Percentiles rank a stretch among this genome's conserved stretches.
These are phyloP conservation scores for Citrullus mucosospermus DNA, from an alignment of 306 rosid species.

Conservation along the genomic window DNA sequence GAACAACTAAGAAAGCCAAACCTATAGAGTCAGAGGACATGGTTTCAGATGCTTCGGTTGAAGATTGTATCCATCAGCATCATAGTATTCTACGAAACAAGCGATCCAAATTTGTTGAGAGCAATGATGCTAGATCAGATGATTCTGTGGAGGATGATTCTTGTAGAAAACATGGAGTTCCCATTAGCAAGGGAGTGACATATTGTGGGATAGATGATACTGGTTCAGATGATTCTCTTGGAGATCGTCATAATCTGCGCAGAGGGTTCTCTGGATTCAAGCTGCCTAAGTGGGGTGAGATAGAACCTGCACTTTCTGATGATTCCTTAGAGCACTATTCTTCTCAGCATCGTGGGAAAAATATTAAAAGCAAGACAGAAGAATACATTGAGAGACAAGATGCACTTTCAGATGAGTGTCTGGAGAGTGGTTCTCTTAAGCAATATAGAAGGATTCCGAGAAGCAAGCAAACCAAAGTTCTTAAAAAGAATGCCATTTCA, in stretches of 20 bases:
- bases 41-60: slow-evolving; percentile 22
- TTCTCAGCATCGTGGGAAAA: neutral
- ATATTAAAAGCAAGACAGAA: neutral
- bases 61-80: slow-evolving; percentile 18
- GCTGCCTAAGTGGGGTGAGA: slow-evolving; percentile 15
- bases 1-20: slow-evolving; percentile 39
- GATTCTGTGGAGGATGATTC: slow-evolving; percentile 26
- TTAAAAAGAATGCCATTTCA: slow-evolving; percentile 11
- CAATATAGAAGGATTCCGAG: slow-evolving; percentile 11
- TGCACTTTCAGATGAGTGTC: slow-evolving; percentile 23
- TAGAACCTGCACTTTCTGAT: slow-evolving; percentile 24
- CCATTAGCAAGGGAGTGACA: slow-evolving; percentile 8
- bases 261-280: slow-evolving; percentile 19
- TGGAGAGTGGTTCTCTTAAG: slow-evolving; percentile 16
- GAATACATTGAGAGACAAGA: slow-evolving; percentile 1
- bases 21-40: slow-evolving; percentile 20
- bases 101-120: slow-evolving; percentile 16
- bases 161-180: slow-evolving; percentile 6
- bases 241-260: slow-evolving; percentile 13
- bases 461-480: slow-evolving; percentile 14
- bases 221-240: slow-evolving; percentile 24
- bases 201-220: slow-evolving; percentile 10
- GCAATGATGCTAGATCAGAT: slow-evolving; percentile 20
- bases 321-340: slow-evolving; percentile 14
- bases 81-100: slow-evolving; percentile 19